phyloP scores from a whole-genome alignment of 2,329 filamentous ascomycete genomes.

The Fusarium kyushuense region DNA sequence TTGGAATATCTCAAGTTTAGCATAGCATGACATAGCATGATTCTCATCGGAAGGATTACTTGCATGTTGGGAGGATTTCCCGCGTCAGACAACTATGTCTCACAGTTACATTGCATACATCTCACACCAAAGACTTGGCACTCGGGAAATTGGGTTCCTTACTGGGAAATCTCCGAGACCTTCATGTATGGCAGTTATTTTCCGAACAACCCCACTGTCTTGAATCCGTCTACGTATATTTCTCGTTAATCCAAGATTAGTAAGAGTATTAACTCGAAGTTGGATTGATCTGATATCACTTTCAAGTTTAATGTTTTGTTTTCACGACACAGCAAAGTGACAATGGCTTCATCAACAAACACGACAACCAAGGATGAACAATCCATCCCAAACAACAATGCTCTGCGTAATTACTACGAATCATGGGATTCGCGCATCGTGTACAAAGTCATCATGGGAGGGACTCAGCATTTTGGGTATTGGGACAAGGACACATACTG shows the following conservation, averaged over 20 bases:
- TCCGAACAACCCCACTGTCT: not conserved
- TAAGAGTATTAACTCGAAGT: not conserved
- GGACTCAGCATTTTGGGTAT: conserved; percentile 9
- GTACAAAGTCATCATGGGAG: conserved; percentile 6
- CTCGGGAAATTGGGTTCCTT: not conserved
- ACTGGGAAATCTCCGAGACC: not conserved
- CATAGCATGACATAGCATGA: not conserved
- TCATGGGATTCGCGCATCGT: conserved; percentile 7
- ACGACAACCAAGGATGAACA: not conserved
- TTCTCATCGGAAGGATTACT: not conserved
- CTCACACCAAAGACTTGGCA: not conserved
- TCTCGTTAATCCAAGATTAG: not conserved
- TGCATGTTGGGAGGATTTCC: not conserved
- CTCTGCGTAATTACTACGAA: conserved; percentile 1
- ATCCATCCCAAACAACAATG: not conserved
- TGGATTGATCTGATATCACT: not conserved
- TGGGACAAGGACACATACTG: conserved; percentile 8
- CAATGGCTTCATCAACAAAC: not conserved
- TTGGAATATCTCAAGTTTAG: not conserved
- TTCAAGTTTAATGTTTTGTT: not conserved
- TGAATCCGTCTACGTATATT: not conserved
- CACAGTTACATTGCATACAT: not conserved
- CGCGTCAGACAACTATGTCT: not conserved
- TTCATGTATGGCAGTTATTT: not conserved
- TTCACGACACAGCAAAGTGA: not conserved